A percentile compares a stretch with the other conserved stretches of the same genome.
Conservation (phyloP, 805 yeast genomes). For the Starmerella vaccinii region DNA sequence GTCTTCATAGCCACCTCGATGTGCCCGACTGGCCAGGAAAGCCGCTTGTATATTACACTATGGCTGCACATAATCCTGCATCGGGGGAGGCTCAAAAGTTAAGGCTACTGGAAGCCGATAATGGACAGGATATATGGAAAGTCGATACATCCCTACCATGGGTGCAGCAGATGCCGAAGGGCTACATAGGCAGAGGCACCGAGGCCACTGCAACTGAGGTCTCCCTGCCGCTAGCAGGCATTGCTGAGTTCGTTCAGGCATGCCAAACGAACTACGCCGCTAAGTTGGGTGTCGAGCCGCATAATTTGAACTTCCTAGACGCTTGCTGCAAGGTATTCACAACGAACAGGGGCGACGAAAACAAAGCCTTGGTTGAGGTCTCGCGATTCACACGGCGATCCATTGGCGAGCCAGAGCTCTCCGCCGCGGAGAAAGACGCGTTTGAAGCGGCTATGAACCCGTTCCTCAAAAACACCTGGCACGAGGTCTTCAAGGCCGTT, state of each 20-base stretch:
- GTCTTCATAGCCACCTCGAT: constrained; percentile 42
- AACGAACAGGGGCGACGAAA: constrained; percentile 42
- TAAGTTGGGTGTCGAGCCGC: constrained; percentile 43
- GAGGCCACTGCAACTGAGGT: constrained; percentile 49
- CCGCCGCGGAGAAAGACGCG: constrained; percentile 47
- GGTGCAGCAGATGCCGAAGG: constrained; percentile 69
- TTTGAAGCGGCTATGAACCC: constrained; percentile 68
- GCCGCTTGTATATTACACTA: constrained; percentile 54
- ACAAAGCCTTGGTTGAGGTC: constrained; percentile 40
- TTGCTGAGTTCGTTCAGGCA: constrained; percentile 46
- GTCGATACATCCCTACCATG: constrained; percentile 36
- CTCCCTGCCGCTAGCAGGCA: constrained; percentile 44
- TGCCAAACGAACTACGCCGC: constrained; percentile 48
- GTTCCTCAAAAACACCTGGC: constrained; percentile 62
- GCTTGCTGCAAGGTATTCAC: constrained; percentile 49
- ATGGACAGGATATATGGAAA: constrained; percentile 13
- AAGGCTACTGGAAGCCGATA: constrained; percentile 13
- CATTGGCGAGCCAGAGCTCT: constrained; percentile 69
- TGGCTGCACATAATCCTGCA: constrained; percentile 1
- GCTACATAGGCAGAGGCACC: constrained; percentile 71
- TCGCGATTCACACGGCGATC: constrained; percentile 43
- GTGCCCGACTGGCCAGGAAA: constrained; percentile 58
- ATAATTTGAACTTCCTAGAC: constrained; percentile 75
- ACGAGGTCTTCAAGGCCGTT: constrained; percentile 63
- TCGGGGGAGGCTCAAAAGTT: background rate